phyloP scores from a whole-genome alignment of 257 asterid species.

The Penstemon davidsonii region DNA sequence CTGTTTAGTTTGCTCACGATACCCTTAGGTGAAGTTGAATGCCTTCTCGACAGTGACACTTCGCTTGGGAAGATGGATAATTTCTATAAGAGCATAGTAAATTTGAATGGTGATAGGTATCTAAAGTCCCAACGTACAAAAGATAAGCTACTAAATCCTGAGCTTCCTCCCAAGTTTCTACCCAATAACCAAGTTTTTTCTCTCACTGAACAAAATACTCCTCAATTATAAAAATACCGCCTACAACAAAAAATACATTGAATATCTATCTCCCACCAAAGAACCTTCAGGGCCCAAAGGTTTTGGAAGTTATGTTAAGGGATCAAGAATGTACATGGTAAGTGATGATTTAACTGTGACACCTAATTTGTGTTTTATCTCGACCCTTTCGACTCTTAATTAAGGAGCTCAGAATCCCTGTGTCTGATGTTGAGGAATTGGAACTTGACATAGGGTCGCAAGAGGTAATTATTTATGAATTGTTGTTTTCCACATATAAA shows the following conservation, averaged over 20 bases:
- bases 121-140: not conserved
- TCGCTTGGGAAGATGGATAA: constrained; percentile 14
- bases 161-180: constrained; percentile 8
- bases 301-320: constrained; percentile 7
- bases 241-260: not conserved
- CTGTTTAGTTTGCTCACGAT: constrained; percentile 26
- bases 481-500: not conserved
- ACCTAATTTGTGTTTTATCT: not conserved
- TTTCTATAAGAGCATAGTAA: constrained; percentile 5
- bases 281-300: constrained; percentile 1
- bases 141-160: constrained; percentile 1
- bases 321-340: constrained; percentile 17
- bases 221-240: not conserved
- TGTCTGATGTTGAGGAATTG: constrained; percentile 23
- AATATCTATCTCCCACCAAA: not conserved
- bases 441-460: constrained; percentile 23
- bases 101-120: not conserved
- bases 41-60: constrained; percentile 13
- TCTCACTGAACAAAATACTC: not conserved
- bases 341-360: constrained; percentile 26
- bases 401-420: constrained; percentile 1
- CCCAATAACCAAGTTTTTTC: constrained; percentile 22
- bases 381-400: constrained; percentile 19
- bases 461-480: constrained; percentile 18
- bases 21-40: constrained; percentile 21